Evolutionary conservation across 2,329 filamentous ascomycete species (phyloP).

Genomic region (Neonectria punicea): DNA sequence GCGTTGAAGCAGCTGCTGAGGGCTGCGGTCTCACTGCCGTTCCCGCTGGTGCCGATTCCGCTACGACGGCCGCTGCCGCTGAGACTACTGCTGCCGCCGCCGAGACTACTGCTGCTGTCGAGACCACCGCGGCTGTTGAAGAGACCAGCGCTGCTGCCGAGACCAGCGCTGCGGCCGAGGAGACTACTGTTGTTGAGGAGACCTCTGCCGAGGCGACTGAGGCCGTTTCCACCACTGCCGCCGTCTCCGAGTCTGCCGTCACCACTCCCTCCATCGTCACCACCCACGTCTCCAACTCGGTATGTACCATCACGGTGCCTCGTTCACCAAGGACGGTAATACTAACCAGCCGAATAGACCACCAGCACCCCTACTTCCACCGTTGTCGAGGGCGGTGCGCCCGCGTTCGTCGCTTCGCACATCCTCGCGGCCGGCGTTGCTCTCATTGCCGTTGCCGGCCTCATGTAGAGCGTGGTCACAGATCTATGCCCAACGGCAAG

Average conservation of each 20-base stretch:
- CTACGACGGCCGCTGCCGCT: slow-evolving; percentile 25
- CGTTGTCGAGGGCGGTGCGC: slow-evolving; percentile 20
- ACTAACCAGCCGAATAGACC: slow-evolving; percentile 17
- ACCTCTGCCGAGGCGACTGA: slow-evolving; percentile 8
- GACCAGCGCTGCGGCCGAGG: not conserved
- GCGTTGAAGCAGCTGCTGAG: slow-evolving; percentile 50
- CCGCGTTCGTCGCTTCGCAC: slow-evolving; percentile 20
- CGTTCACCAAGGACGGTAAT: too few relatives aligned
- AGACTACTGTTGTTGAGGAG: slow-evolving; percentile 7
- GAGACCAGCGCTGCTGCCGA: slow-evolving; percentile 13
- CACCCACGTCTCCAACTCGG: slow-evolving; percentile 22
- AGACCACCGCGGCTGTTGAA: slow-evolving; percentile 2
- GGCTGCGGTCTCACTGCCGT: slow-evolving; percentile 47
- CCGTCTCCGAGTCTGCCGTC: slow-evolving; percentile 1
- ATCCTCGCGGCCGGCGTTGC: slow-evolving; percentile 26
- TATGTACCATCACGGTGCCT: not conserved
- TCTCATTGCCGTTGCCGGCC: slow-evolving; percentile 25
- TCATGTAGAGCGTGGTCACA: slow-evolving; percentile 17
- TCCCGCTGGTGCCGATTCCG: slow-evolving; percentile 30
- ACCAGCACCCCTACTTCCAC: slow-evolving; percentile 20
- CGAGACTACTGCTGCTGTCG: slow-evolving; percentile 15
- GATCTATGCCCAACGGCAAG: not conserved
- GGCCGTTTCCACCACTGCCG: slow-evolving; percentile 8
- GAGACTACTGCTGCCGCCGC: slow-evolving; percentile 21
- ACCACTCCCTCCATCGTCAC: slow-evolving; percentile 2